phyloP scores from a whole-genome alignment of 1,284 basidiomycete species.

The Sparassis latifolia region DNA sequence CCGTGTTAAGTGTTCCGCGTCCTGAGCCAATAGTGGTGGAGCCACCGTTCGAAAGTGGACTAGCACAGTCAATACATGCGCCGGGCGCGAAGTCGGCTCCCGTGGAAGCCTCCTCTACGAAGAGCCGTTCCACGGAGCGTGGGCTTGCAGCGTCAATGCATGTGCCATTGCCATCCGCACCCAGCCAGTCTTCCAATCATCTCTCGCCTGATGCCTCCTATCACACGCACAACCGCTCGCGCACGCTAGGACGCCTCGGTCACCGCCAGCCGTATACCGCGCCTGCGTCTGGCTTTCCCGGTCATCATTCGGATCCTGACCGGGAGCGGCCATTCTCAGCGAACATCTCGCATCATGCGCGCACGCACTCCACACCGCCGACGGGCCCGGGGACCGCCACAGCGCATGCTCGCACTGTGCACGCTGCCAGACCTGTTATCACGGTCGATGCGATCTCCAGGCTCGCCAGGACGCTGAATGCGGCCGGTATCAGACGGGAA shows the following conservation, averaged over 20 bases:
- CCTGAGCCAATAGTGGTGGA: not conserved
- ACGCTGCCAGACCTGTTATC: conserved; percentile 56
- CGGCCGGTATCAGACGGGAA: conserved; percentile 21
- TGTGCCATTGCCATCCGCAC: conserved; percentile 33
- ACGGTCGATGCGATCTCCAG: conserved; percentile 61
- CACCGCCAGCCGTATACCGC: conserved; percentile 21
- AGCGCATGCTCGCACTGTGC: conserved; percentile 30
- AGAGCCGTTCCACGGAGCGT: conserved; percentile 9
- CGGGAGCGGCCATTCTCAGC: not conserved
- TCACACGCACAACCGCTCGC: conserved; percentile 42
- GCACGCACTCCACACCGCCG: conserved; percentile 64
- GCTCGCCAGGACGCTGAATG: conserved; percentile 53
- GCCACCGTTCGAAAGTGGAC: conserved; percentile 19
- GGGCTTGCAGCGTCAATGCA: conserved; percentile 40
- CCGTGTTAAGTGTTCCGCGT: not conserved
- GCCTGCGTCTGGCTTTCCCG: conserved; percentile 18
- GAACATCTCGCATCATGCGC: conserved; percentile 32
- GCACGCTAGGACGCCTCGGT: conserved; percentile 39
- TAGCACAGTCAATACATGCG: conserved; percentile 11
- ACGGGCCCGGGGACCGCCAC: conserved; percentile 19
- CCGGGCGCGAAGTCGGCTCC: conserved; percentile 1
- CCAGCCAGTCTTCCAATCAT: conserved; percentile 26
- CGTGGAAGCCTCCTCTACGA: conserved; percentile 1
- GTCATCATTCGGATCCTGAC: conserved; percentile 12
- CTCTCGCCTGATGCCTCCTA: conserved; percentile 24